phyloP scores from a whole-genome alignment of 2,329 filamentous ascomycete genomes.

The Pseudogymnoascus sp. region DNA sequence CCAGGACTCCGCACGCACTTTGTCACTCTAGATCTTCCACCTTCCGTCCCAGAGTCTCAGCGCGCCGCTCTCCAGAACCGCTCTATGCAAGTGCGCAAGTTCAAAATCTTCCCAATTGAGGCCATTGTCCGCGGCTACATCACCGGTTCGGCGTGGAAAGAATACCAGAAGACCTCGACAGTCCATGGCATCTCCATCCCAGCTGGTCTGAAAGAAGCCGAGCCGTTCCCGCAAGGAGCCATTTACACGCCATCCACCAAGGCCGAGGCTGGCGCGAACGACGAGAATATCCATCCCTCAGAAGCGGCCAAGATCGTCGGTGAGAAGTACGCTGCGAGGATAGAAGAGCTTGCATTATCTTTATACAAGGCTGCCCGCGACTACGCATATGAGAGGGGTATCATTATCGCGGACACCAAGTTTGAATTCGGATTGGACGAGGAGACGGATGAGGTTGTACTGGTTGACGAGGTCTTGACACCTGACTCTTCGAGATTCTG shows the following conservation, averaged over 20 bases:
- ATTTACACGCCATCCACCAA: constrained; percentile 65
- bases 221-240: constrained; percentile 50
- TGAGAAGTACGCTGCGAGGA: constrained; percentile 48
- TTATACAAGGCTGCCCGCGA: constrained; percentile 52
- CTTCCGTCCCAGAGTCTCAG: constrained; percentile 36
- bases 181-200: constrained; percentile 58
- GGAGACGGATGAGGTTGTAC: constrained; percentile 53
- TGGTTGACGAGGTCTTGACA: constrained; percentile 68
- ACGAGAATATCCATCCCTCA: constrained; percentile 62
- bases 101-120: constrained; percentile 60
- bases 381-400: constrained; percentile 50
- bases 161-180: constrained; percentile 57
- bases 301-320: constrained; percentile 44
- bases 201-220: constrained; percentile 51
- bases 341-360: constrained; percentile 51
- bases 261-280: constrained; percentile 58
- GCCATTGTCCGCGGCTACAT: constrained; percentile 68
- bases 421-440: constrained; percentile 64
- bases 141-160: constrained; percentile 64
- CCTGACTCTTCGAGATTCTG: constrained; percentile 84
- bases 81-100: constrained; percentile 58
- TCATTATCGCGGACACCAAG: constrained; percentile 69
- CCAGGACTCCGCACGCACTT: constrained; percentile 58
- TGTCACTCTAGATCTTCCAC: constrained; percentile 49
- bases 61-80: constrained; percentile 42